These are phyloP conservation scores for Botrytis galanthina DNA, from an alignment of 2,329 filamentous ascomycete genomes.

Conservation along the genomic window DNA sequence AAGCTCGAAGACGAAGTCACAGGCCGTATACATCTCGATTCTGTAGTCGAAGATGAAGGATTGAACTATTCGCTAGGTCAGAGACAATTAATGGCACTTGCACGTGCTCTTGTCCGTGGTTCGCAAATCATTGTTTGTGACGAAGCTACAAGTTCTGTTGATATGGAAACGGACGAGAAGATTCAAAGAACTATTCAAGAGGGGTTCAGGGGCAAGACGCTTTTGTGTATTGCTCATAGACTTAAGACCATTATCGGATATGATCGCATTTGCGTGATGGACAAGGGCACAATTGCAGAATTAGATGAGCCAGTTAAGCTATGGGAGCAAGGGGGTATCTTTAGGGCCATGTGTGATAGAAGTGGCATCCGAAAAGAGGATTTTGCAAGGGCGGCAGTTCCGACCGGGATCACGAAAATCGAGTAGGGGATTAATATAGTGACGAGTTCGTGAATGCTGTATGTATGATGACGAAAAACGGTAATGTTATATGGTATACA, in stretches of 20 bases:
- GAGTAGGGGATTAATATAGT: not conserved
- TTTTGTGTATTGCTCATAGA: slow-evolving; percentile 90
- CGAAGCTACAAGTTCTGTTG: slow-evolving; percentile 88
- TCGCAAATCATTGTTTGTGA: slow-evolving; percentile 95
- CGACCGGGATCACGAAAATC: not conserved
- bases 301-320: slow-evolving; percentile 73
- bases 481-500: slow-evolving; percentile 1
- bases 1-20: slow-evolving; percentile 40
- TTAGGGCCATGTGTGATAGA: slow-evolving; percentile 66
- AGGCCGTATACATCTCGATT: slow-evolving; percentile 78
- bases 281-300: slow-evolving; percentile 82
- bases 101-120: slow-evolving; percentile 81
- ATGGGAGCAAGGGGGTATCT: slow-evolving; percentile 75
- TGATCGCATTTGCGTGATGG: slow-evolving; percentile 96
- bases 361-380: slow-evolving; percentile 47
- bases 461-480: not conserved
- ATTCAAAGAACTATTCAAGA: slow-evolving; percentile 86
- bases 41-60: slow-evolving; percentile 85
- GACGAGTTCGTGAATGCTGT: not conserved
- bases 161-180: slow-evolving; percentile 95
- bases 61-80: slow-evolving; percentile 95
- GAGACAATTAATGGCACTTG: slow-evolving; percentile 91
- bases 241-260: slow-evolving; percentile 91
- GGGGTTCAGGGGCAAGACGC: slow-evolving; percentile 81
- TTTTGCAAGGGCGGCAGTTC: slow-evolving; percentile 25